Base-by-base conservation (phyloP, 23 red algal species). In the Gracilariopsis chorda region DNA sequence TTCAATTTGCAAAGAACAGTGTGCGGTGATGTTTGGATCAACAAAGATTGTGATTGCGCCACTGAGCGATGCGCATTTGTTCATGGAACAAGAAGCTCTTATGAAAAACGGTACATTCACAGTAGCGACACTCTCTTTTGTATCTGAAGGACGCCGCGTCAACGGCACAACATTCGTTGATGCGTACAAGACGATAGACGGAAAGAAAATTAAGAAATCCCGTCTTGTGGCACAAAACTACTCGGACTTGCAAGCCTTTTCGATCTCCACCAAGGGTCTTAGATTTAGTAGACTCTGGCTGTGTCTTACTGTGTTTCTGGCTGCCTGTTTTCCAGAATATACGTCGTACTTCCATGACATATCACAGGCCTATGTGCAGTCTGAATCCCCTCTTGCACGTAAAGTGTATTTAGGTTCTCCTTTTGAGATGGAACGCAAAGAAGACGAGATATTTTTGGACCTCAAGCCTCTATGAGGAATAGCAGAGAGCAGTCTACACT, bases 381-480 rank as follows among this genome's bases (percentile, higher is more conserved):
- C 60, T 3, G 24, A 14, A 5, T 33, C 60, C 3, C 3, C 60
- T 65, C 7, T 65, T 33, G 9, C 32, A 33, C 24, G 60, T 33
- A 27, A 65, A 65, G 37, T 32, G 1, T 65, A 35, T 65, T 33
- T 65, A 8, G 8, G 60, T 33, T 33, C 60, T 14, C 60, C 24
- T 65, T 4, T 33, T 2, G 24, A 65, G 24, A 65, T 65, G 60
- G 60, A 65, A 32, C 23, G 32, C 14, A 33, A 23, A 9, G 56
- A 61, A 14, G 20, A 61, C n/a, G 56, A 61, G 56, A 27, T 61
- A 61, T 21, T 61, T 19, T 27, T 61, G 56, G 56, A 19, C 7
- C n/a, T 23, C 28, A 68, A 84, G 4, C 80, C 80, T 21, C 80
- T 84, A 3, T 64, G 65, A 7, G 7, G 57, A 0, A 84, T 84